Conservation (phyloP, 2,329 filamentous ascomycete species). For the Sporothrix schenckii region DNA sequence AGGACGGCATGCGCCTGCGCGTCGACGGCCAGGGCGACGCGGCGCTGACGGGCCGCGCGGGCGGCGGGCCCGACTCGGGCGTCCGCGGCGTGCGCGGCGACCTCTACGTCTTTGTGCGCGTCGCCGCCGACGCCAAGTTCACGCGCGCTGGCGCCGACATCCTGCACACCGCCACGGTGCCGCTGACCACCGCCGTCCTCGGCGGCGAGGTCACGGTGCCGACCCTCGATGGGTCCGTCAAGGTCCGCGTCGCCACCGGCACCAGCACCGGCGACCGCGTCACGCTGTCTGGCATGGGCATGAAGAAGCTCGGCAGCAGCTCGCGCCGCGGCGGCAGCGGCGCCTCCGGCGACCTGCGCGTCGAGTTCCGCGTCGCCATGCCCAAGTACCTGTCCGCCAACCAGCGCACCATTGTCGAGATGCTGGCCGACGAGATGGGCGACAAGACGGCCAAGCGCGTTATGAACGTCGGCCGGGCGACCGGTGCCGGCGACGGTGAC, state of each 20-base stretch:
- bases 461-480: constrained; percentile 70
- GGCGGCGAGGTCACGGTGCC: constrained; percentile 89
- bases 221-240: constrained; percentile 86
- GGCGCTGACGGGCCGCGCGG: constrained; percentile 71
- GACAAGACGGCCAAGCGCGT: constrained; percentile 89
- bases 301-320: constrained; percentile 74
- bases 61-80: constrained; percentile 50
- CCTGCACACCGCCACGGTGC: constrained; percentile 86
- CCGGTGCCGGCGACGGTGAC: constrained; percentile 40
- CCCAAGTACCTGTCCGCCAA: constrained; percentile 91
- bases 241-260: constrained; percentile 86
- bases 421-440: constrained; percentile 93
- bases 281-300: constrained; percentile 86
- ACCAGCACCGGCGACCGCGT: constrained; percentile 92
- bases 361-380: constrained; percentile 95
- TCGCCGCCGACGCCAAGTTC: constrained; percentile 89
- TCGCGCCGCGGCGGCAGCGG: constrained; percentile 64
- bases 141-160: constrained; percentile 85
- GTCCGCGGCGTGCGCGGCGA: constrained; percentile 76
- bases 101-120: constrained; percentile 86
- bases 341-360: constrained; percentile 77
- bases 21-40: constrained; percentile 87
- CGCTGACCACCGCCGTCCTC: constrained; percentile 87
- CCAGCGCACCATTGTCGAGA: constrained; percentile 89
- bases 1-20: constrained; percentile 91